Base-by-base conservation (phyloP, 1,139 yeast species). In the Sugiyamaella pinicola region DNA sequence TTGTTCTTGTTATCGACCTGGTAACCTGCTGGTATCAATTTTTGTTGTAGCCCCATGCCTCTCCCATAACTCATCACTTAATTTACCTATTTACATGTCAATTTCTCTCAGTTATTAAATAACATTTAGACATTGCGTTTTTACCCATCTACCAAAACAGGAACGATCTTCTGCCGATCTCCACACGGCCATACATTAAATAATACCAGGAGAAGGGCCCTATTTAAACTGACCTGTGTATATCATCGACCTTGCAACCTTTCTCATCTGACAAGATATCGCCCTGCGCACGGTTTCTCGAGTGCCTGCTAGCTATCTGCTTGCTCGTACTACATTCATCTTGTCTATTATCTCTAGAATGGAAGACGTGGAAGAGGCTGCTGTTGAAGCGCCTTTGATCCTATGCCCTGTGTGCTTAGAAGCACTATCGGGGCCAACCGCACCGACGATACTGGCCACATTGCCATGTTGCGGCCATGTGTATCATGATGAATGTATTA, bases 401-500 rank as follows among this genome's bases (percentile, higher is more conserved):
- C 12, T 29, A 29, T 43, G 47, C 40, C 53, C 52, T 6, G 53
- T 52, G 17, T 52, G 55, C 37, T 37, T 52, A 19, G 55, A 52
- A 29, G 31, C 50, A 21, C 28, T 52, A 31, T 40, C 48, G 26
- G 44, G 48, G 28, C 28, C 40, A 29, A 24, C 4, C 17, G 29
- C 52, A 17, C 39, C 33, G 9, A 5, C 38, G 28, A 37, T 28
- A 21, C 41, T 54, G 18, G 57, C 58, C 22, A 46, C 57, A 4
- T 17, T 56, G 19, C 51, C 59, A 29, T 61, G 65, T 35, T 80
- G 83, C 58, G 63, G 62, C 41, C 81, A 78, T 62, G 61, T 62
- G 42, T 80, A 79, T 61, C 84, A 81, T 62, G 74, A 74, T 35
- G 60, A 65, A 21, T 81, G 85, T 59, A 69, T 81, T 29, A 56